Evolutionary conservation across 495 filamentous ascomycete species (phyloP).

Genomic region (Copromyces sp.): DNA sequence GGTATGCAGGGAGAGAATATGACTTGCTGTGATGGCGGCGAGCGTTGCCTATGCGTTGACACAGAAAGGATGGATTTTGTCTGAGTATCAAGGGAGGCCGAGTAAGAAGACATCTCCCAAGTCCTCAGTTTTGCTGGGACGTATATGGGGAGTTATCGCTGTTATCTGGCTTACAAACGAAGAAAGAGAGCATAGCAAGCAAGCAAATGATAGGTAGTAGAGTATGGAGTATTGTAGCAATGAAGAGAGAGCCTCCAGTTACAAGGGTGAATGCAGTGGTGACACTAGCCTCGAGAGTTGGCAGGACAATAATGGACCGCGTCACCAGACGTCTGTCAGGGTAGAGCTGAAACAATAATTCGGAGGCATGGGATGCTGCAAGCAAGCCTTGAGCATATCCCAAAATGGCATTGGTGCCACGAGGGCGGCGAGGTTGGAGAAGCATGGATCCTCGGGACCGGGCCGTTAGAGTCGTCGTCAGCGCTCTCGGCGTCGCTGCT

Average conservation of each 20-base stretch:
- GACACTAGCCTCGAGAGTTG: neutral
- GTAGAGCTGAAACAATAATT: neutral
- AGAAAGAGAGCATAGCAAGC: neutral
- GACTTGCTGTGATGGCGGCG: conserved; percentile 6
- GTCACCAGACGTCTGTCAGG: neutral
- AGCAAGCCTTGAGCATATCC: neutral
- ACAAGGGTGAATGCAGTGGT: neutral
- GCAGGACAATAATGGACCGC: neutral
- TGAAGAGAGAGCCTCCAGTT: neutral
- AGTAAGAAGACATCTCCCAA: neutral
- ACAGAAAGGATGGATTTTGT: neutral
- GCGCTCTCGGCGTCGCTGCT: neutral
- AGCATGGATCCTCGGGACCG: neutral
- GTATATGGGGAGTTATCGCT: neutral
- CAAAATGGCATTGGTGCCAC: neutral
- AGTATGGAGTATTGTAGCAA: neutral
- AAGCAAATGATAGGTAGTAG: neutral
- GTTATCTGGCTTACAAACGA: neutral
- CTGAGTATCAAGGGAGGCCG: neutral
- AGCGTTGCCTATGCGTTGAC: neutral
- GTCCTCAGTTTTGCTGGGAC: neutral
- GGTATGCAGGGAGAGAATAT: conserved; percentile 8
- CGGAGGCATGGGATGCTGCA: neutral
- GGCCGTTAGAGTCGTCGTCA: neutral
- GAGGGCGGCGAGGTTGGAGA: neutral